Percentiles rank a stretch among this genome's conserved stretches.
Conservation (phyloP, 345 rosid species). For the Citrus glauca region DNA sequence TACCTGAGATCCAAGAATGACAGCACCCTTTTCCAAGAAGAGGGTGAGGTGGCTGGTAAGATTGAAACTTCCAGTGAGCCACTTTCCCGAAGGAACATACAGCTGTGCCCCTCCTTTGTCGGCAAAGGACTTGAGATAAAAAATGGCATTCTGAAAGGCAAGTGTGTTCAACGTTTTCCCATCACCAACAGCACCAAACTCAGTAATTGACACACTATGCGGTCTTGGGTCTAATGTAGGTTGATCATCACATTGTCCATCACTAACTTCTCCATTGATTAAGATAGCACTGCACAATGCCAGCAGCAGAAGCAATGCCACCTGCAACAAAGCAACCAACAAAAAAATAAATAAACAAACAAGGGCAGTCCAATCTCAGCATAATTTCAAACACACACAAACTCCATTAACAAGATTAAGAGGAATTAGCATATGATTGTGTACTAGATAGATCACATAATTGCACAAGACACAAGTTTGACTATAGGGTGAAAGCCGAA, state of each 20-base stretch:
- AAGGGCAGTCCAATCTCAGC: background rate
- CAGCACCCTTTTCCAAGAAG: conserved; percentile 83
- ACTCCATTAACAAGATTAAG: background rate
- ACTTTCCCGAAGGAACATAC: conserved; percentile 79
- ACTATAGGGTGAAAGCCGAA: background rate
- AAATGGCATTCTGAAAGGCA: conserved; percentile 90
- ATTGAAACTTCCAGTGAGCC: conserved; percentile 92
- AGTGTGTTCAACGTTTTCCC: conserved; percentile 75
- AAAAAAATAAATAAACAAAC: background rate
- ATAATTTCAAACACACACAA: conserved; percentile 2
- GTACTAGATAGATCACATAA: background rate
- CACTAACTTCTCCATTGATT: conserved; percentile 32
- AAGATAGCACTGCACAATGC: conserved; percentile 53
- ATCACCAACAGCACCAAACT: conserved; percentile 94
- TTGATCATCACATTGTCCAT: conserved; percentile 42
- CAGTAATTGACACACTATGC: conserved; percentile 80
- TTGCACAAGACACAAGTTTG: background rate
- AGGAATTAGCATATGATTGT: background rate
- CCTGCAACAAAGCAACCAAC: conserved; percentile 29
- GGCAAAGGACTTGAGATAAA: conserved; percentile 90
- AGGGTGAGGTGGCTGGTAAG: conserved; percentile 97
- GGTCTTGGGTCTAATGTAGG: conserved; percentile 67
- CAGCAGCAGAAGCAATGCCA: conserved; percentile 81
- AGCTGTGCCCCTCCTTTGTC: conserved; percentile 99
- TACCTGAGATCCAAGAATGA: conserved; percentile 92